Conservation (phyloP, 1,284 basidiomycete species). For the Phellinidium pouzarii region DNA sequence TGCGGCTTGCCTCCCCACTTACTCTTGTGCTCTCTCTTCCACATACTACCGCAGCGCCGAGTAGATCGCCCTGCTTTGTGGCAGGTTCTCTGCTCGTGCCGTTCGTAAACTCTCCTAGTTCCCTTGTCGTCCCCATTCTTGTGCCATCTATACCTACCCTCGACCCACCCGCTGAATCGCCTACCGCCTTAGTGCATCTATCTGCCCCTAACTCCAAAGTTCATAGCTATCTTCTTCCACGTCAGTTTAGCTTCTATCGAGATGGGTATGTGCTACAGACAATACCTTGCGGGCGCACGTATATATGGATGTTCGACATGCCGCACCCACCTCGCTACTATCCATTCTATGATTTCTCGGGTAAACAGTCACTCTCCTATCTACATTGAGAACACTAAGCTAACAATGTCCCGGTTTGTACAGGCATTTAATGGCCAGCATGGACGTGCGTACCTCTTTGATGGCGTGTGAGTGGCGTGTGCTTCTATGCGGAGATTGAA, state of each 20-base stretch:
- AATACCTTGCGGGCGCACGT: conserved; percentile 81
- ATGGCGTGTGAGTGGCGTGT: conserved; percentile 66
- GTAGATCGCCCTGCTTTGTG: not conserved
- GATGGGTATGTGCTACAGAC: conserved; percentile 87
- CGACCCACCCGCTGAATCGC: conserved; percentile 2
- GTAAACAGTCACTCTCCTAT: conserved; percentile 40
- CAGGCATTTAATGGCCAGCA: conserved; percentile 93
- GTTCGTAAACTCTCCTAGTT: not conserved
- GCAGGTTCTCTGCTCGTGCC: not conserved
- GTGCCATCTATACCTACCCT: conserved; percentile 2
- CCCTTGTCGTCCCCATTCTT: not conserved
- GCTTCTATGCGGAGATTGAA: conserved; percentile 7
- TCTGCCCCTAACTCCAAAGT: not conserved
- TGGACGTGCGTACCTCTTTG: conserved; percentile 90
- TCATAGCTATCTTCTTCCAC: not conserved
- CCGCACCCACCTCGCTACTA: conserved; percentile 89
- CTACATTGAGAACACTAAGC: conserved; percentile 1
- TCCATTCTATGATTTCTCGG: conserved; percentile 87
- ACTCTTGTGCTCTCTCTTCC: conserved; percentile 2
- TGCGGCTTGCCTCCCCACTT: not conserved
- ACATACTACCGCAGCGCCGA: not conserved
- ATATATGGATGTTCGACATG: conserved; percentile 90
- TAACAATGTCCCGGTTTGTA: conserved; percentile 10
- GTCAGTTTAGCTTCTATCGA: conserved; percentile 1
- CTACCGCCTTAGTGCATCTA: not conserved